A percentile compares a stretch with the other conserved stretches of the same genome.
These are phyloP conservation scores for Globisporangium spinosum DNA, from an alignment of 352 stramenopile genomes.

Conservation along the genomic window DNA sequence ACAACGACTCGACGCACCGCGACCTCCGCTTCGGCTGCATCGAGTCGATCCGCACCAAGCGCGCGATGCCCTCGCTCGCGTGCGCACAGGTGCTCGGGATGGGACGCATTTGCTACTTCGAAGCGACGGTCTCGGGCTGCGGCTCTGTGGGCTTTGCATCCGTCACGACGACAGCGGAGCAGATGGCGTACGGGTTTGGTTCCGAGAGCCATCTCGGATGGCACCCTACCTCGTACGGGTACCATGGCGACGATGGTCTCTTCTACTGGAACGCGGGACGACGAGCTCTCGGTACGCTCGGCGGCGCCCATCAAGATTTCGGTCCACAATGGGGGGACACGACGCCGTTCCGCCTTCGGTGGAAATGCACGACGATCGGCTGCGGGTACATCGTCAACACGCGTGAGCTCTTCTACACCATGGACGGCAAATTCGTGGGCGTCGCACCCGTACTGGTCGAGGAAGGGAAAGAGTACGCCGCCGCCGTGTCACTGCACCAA, in stretches of 20 bases:
- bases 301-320: slow-evolving; percentile 15
- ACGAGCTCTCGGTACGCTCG: slow-evolving; percentile 5
- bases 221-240: slow-evolving; percentile 34
- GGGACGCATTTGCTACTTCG: slow-evolving; percentile 29
- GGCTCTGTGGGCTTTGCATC: slow-evolving; percentile 31
- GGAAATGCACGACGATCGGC: slow-evolving; percentile 18
- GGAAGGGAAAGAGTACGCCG: slow-evolving; percentile 14
- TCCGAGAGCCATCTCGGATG: slow-evolving; percentile 36
- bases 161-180: slow-evolving; percentile 10
- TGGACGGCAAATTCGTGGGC: slow-evolving; percentile 29
- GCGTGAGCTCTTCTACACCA: slow-evolving; percentile 34
- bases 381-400: slow-evolving; percentile 23
- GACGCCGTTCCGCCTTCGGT: slow-evolving; percentile 3
- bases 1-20: slow-evolving; percentile 32
- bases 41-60: slow-evolving; percentile 30
- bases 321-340: slow-evolving; percentile 22
- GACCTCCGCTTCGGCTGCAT: slow-evolving; percentile 22
- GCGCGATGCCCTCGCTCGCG: slow-evolving; percentile 17
- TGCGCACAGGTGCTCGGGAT: neutral
- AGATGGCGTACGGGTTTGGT: slow-evolving; percentile 27
- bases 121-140: slow-evolving; percentile 23
- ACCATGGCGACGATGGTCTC: slow-evolving; percentile 31
- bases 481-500: slow-evolving; percentile 34
- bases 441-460: slow-evolving; percentile 12
- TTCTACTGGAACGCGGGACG: slow-evolving; percentile 32